phyloP scores from a whole-genome alignment of 208 protist species.

The Leishmania martiniquensis region DNA sequence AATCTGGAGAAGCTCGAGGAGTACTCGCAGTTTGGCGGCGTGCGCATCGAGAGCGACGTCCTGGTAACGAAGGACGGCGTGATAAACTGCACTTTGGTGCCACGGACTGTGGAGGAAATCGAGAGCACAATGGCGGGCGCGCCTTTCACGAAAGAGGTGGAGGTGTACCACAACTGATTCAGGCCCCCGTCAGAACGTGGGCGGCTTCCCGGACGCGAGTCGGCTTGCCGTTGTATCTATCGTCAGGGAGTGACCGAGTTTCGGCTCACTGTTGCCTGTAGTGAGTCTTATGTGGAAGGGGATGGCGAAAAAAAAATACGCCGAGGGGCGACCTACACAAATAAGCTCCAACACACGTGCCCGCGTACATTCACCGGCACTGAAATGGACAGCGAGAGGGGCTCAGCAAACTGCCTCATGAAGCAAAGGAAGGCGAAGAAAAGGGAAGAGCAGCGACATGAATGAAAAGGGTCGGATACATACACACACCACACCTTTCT shows the following conservation, averaged over 20 bases:
- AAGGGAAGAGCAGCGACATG: too few relatives aligned
- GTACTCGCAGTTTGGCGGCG: conserved; percentile 94
- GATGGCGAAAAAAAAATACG: background rate
- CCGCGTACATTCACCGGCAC: background rate
- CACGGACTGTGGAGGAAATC: conserved; percentile 87
- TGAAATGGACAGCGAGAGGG: background rate
- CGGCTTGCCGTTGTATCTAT: background rate
- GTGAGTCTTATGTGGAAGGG: background rate
- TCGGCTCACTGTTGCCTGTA: background rate
- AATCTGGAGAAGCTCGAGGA: conserved; percentile 85
- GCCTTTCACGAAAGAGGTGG: conserved; percentile 60
- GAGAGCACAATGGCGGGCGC: conserved; percentile 83
- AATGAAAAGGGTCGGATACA: background rate
- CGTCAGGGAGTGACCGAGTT: too few relatives aligned
- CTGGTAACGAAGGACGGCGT: conserved; percentile 93
- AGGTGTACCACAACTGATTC: conserved; percentile 62
- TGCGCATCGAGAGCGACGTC: conserved; percentile 98
- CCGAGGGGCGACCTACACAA: background rate
- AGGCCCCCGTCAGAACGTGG: background rate
- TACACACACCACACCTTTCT: too few relatives aligned
- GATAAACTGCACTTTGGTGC: conserved; percentile 85
- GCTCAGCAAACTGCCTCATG: background rate
- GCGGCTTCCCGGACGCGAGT: background rate
- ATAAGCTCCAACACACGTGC: conserved; percentile 5
- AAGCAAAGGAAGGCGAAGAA: too few relatives aligned